Evolutionary conservation across 1,284 basidiomycete species (phyloP).

Genomic region (Mycosarcoma maydis): DNA sequence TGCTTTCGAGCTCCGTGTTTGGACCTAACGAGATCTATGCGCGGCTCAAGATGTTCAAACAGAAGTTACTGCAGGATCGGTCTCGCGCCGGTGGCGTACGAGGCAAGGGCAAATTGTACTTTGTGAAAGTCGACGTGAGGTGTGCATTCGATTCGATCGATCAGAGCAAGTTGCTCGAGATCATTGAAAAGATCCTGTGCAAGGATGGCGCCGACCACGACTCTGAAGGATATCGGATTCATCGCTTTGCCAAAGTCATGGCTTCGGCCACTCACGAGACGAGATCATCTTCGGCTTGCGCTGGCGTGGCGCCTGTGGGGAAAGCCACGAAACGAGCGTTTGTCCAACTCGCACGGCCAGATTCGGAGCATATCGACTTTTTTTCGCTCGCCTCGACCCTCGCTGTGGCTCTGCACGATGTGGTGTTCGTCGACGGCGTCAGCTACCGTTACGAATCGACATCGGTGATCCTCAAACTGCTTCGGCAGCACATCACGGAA

Average conservation of each 20-base stretch:
- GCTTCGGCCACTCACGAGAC: constrained; percentile 5
- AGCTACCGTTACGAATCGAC: constrained; percentile 73
- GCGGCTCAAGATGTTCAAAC: constrained; percentile 42
- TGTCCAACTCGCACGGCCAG: constrained; percentile 42
- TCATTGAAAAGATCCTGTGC: constrained; percentile 74
- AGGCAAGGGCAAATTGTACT: constrained; percentile 71
- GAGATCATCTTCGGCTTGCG: background rate
- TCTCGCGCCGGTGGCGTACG: background rate
- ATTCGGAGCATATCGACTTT: constrained; percentile 80
- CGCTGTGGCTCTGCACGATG: constrained; percentile 76
- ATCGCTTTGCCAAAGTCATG: constrained; percentile 54
- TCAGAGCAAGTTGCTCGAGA: constrained; percentile 82
- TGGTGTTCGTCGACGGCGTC: constrained; percentile 86
- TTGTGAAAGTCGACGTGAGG: constrained; percentile 94
- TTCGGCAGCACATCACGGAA: constrained; percentile 87
- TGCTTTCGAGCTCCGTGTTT: constrained; percentile 54
- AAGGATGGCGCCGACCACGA: constrained; percentile 2
- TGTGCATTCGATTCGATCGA: constrained; percentile 97
- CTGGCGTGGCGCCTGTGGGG: background rate
- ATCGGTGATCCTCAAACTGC: constrained; percentile 76
- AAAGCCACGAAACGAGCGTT: constrained; percentile 27
- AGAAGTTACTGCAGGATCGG: constrained; percentile 10
- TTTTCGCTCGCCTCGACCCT: constrained; percentile 69
- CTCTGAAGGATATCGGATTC: constrained; percentile 55
- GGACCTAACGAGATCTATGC: constrained; percentile 68